Evolutionary conservation across 176 grass and related monocot genomes (phyloP).

Genomic region (Areca catechu): DNA sequence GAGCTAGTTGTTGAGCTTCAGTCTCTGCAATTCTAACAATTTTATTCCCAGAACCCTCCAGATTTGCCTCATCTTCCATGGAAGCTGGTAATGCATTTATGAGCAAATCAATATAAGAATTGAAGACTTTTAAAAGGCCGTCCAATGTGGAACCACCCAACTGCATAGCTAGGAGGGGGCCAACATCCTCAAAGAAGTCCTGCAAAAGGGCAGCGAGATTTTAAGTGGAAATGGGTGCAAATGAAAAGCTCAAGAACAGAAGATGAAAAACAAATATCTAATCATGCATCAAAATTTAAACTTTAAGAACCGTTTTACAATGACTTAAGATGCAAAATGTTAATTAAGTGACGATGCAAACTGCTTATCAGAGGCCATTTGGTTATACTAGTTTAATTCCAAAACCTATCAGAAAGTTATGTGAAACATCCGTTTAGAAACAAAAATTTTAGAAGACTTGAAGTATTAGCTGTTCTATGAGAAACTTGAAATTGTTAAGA

Average conservation of each 20-base stretch:
- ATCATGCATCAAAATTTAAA: too few relatives aligned
- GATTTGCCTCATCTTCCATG: conserved; percentile 72
- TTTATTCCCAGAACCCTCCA: conserved; percentile 75
- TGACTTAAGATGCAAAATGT: too few relatives aligned
- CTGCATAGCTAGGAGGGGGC: conserved; percentile 77
- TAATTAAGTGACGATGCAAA: too few relatives aligned
- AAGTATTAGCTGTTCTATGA: neutral
- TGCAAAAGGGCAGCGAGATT: conserved; percentile 18
- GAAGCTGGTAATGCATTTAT: conserved; percentile 77
- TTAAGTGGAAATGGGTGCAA: neutral
- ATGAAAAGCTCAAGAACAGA: neutral
- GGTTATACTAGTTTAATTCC: too few relatives aligned
- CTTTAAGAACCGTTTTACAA: too few relatives aligned
- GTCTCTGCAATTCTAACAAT: conserved; percentile 87
- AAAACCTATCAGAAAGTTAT: too few relatives aligned
- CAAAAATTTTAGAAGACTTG: neutral
- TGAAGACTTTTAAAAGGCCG: conserved; percentile 73
- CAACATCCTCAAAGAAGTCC: conserved; percentile 96
- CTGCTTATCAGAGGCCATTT: too few relatives aligned
- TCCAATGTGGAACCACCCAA: conserved; percentile 85
- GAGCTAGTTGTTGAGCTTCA: conserved; percentile 71
- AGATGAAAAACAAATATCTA: too few relatives aligned
- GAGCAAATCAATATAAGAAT: conserved; percentile 72
- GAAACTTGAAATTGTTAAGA: too few relatives aligned
- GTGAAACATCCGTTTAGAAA: too few relatives aligned